Evolutionary conservation across 768 basidiomycete species (phyloP), one percentile per base, ranked within the genome.

Genomic region (Tricholoma saponaceum): DNA sequence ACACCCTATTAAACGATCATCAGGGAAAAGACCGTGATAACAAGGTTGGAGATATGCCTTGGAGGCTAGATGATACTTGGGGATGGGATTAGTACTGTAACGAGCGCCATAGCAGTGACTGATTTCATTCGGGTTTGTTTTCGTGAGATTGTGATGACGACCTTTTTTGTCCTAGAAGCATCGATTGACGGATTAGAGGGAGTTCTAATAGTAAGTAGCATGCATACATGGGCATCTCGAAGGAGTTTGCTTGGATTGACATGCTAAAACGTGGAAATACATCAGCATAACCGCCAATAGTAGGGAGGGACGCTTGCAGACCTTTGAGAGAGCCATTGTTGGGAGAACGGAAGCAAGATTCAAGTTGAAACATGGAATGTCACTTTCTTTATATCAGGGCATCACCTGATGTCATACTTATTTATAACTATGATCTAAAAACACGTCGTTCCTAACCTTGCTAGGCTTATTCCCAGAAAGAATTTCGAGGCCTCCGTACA

Each of bases 171-270:
- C 83, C 80, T 84, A 55, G 10, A 26, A 18, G 28, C n/a, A 41
- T 50, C 5, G 47, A 28, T 18, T n/a, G 25, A 16, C 2, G 3
- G 26, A 30, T 13, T 62, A 44, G 50, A 54, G 18, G 20, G 44
- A 39, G n/a, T 52, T 53, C 5, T 51, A 46, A 51, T 56, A n/a
- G n/a, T n/a, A 54, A 32, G 30, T 4, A 32, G 30, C 8, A 32
- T 32, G 54, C 60, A 56, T 67, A 83, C 87, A 68, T 76, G 78
- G 20, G 86, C 71, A 37, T 82, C 73, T 62, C 76, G 77, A 41
- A 93, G 74, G 68, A 93, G 79, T 51, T 74, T 72, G 55, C 88
- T 87, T 1, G 89, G 72, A 70, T 90, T 83, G 64, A 92, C 74
- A 62, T 85, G 86, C 86, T 88, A 60, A 28, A 39, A 52, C 54